Percentiles rank a stretch among this genome's conserved stretches.
phyloP scores from a whole-genome alignment of 768 basidiomycete genomes.

The Pholiota molesta region DNA sequence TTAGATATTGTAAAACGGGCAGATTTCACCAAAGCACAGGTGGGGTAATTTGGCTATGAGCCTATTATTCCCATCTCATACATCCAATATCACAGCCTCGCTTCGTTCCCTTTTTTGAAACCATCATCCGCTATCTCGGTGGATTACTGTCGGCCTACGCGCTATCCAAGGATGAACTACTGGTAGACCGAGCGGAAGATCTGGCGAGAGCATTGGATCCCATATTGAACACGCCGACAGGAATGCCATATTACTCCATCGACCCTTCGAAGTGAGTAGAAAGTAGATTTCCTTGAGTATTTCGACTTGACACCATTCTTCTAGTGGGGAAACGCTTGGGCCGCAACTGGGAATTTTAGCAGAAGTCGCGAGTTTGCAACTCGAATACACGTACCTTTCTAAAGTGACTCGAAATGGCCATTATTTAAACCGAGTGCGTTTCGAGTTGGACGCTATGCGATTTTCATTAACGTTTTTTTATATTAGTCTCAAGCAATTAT shows the following conservation, averaged over 20 bases:
- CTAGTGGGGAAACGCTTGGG: slow-evolving; percentile 25
- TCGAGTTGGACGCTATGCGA: neutral
- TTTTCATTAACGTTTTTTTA: neutral
- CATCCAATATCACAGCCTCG: slow-evolving; percentile 24
- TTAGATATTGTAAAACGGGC: slow-evolving; percentile 52
- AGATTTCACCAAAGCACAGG: slow-evolving; percentile 51
- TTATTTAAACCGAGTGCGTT: slow-evolving; percentile 58
- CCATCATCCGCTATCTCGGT: slow-evolving; percentile 88
- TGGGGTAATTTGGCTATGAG: slow-evolving; percentile 27
- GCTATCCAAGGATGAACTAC: slow-evolving; percentile 61
- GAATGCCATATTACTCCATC: slow-evolving; percentile 72
- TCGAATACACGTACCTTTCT: slow-evolving; percentile 86
- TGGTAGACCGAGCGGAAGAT: slow-evolving; percentile 75
- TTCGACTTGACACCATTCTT: slow-evolving; percentile 2
- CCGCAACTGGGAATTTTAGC: slow-evolving; percentile 55
- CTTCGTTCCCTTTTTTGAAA: slow-evolving; percentile 71
- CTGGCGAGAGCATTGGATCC: slow-evolving; percentile 74
- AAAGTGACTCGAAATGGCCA: slow-evolving; percentile 72
- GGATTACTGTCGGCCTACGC: slow-evolving; percentile 86
- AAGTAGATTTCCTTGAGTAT: neutral
- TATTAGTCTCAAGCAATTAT: slow-evolving; percentile 41
- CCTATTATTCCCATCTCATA: neutral
- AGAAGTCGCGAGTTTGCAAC: slow-evolving; percentile 79
- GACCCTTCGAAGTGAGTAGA: slow-evolving; percentile 59
- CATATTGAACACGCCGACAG: slow-evolving; percentile 69